Conservation (phyloP, 208 protist genomes). For the Crithidia bombi region DNA sequence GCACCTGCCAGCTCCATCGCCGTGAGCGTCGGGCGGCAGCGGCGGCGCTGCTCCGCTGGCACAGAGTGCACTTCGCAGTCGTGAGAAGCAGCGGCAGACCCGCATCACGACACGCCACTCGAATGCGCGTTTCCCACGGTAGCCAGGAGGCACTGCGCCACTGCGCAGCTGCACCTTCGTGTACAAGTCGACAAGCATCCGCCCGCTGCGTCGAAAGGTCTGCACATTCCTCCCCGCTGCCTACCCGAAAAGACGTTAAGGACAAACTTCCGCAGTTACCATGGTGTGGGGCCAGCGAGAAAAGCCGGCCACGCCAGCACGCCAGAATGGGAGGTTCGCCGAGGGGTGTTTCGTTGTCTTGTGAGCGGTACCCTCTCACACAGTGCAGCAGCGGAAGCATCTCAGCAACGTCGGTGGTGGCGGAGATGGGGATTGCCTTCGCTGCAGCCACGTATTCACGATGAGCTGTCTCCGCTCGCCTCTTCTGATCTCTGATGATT, state of each 20-base stretch:
- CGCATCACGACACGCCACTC: not conserved
- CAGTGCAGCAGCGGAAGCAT: not conserved
- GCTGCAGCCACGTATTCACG: not conserved
- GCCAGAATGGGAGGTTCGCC: not conserved
- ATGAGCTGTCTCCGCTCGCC: not conserved
- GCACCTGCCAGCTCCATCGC: not conserved
- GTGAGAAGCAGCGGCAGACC: not conserved
- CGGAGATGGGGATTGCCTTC: not conserved
- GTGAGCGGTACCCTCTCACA: no score
- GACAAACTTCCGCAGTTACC: no score
- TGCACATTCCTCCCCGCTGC: no score
- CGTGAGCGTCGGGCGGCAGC: not conserved
- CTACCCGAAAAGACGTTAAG: no score
- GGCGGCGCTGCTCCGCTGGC: not conserved
- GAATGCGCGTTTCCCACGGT: conserved; percentile 25
- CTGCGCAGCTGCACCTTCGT: not conserved
- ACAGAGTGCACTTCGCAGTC: not conserved
- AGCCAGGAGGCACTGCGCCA: conserved; percentile 29
- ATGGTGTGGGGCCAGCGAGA: not conserved
- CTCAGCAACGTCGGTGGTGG: not conserved
- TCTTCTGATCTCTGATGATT: not conserved
- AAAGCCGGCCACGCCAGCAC: not conserved
- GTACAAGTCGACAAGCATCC: not conserved
- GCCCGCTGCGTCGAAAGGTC: no score
- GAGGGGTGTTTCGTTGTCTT: not conserved